Percentiles rank a stretch among this genome's conserved stretches.
Conservation (phyloP, 2,329 filamentous ascomycete species). For the Emericellopsis cladophorae region DNA sequence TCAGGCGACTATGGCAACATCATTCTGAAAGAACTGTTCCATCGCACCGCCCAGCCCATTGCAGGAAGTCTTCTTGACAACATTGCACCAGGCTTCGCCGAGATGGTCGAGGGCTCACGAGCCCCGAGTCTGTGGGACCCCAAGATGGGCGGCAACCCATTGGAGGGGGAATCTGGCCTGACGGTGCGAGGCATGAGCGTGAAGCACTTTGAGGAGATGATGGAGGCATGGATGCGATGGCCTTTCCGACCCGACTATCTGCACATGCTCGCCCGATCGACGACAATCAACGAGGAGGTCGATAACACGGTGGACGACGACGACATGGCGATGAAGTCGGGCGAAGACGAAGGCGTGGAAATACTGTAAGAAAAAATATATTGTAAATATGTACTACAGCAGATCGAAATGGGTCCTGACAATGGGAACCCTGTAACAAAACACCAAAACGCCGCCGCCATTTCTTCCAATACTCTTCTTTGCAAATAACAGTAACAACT, state of each 20-base stretch:
- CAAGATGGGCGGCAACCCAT: conserved; percentile 28
- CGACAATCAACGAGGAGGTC: neutral
- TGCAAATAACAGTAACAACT: neutral
- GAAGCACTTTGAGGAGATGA: conserved; percentile 42
- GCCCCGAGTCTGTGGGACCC: conserved; percentile 31
- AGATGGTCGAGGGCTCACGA: conserved; percentile 26
- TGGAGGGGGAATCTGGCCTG: conserved; percentile 26
- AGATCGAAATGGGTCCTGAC: neutral
- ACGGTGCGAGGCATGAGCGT: conserved; percentile 34
- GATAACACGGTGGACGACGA: conserved; percentile 12
- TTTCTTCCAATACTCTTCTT: too few relatives aligned
- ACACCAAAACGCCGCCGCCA: neutral
- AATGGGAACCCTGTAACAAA: neutral
- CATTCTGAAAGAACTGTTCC: conserved; percentile 24
- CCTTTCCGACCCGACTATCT: conserved; percentile 43
- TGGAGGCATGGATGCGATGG: conserved; percentile 52
- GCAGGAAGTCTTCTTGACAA: conserved; percentile 23
- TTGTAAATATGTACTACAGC: neutral
- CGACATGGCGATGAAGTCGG: neutral
- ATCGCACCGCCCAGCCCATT: conserved; percentile 10
- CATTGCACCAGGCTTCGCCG: conserved; percentile 47
- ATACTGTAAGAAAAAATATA: neutral
- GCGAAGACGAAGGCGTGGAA: neutral
- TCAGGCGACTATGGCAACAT: conserved; percentile 39
- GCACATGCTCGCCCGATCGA: conserved; percentile 30